phyloP scores from a whole-genome alignment of 768 basidiomycete genomes.

The Cytidiella melzeri region DNA sequence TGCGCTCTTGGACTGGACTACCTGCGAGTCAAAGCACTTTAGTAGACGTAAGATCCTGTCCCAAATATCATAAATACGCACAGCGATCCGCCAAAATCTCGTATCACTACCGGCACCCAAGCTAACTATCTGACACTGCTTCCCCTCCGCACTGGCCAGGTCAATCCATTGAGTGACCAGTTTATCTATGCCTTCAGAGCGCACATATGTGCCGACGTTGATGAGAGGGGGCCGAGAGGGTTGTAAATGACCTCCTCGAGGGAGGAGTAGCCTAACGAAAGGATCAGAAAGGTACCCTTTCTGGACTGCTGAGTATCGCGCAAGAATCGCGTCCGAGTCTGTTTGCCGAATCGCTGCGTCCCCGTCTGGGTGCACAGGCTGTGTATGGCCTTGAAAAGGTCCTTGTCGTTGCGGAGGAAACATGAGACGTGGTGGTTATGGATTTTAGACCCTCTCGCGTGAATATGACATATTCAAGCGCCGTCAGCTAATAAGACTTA shows the following conservation, averaged over 20 bases:
- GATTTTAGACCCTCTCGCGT: too few relatives aligned
- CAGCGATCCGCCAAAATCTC: constrained; percentile 86
- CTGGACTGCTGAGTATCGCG: constrained; percentile 79
- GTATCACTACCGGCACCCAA: constrained; percentile 95
- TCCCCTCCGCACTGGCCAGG: constrained; percentile 35
- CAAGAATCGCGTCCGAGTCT: constrained; percentile 76
- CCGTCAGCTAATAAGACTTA: too few relatives aligned
- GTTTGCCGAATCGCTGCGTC: constrained; percentile 70
- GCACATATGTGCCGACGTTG: constrained; percentile 90
- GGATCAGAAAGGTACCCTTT: constrained; percentile 79
- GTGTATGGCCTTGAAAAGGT: background rate
- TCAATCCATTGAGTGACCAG: constrained; percentile 65
- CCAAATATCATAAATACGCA: constrained; percentile 35
- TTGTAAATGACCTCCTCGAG: constrained; percentile 52
- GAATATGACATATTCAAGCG: too few relatives aligned
- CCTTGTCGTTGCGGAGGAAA: background rate
- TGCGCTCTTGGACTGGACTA: constrained; percentile 54
- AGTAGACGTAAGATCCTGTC: background rate
- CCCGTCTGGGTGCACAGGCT: constrained; percentile 29
- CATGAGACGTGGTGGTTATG: background rate
- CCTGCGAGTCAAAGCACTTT: background rate
- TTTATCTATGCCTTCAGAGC: constrained; percentile 72
- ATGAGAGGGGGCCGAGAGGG: constrained; percentile 76
- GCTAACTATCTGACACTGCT: constrained; percentile 80
- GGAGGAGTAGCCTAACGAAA: constrained; percentile 62